Conservation (phyloP, 192 early-diverging fungal genomes). For the Coemansia sp. region DNA sequence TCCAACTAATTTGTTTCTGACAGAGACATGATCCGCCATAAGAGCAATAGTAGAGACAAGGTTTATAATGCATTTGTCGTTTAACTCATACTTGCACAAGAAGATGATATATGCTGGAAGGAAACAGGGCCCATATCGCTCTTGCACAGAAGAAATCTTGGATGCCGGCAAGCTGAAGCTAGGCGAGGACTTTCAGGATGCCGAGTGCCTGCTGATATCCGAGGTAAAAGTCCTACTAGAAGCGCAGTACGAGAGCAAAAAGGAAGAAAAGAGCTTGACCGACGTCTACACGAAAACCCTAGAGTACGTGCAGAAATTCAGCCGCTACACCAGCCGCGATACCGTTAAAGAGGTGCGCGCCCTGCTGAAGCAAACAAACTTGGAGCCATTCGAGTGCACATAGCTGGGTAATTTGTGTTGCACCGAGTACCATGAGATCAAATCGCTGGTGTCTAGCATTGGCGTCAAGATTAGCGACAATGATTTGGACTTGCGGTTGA, state of each 20-base stretch:
- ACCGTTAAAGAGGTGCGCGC: slow-evolving; percentile 78
- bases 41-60: too few relatives aligned
- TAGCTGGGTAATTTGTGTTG: slow-evolving; percentile 90
- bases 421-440: slow-evolving; percentile 87
- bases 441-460: slow-evolving; percentile 85
- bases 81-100: too few relatives aligned
- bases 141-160: slow-evolving; percentile 24
- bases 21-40: too few relatives aligned
- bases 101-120: not conserved
- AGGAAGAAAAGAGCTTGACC: slow-evolving; percentile 53
- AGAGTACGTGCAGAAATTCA: slow-evolving; percentile 82
- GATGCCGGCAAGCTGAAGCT: slow-evolving; percentile 43
- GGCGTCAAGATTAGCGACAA: slow-evolving; percentile 70
- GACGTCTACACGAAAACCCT: slow-evolving; percentile 77
- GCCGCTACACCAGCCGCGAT: slow-evolving; percentile 80
- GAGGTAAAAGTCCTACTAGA: too few relatives aligned
- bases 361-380: slow-evolving; percentile 26
- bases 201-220: slow-evolving; percentile 69
- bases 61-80: too few relatives aligned
- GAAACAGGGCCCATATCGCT: slow-evolving; percentile 9
- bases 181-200: slow-evolving; percentile 64
- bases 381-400: slow-evolving; percentile 82
- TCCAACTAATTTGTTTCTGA: too few relatives aligned
- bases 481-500: slow-evolving; percentile 69
- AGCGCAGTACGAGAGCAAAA: slow-evolving; percentile 60